Evolutionary conservation across 2,329 filamentous ascomycete genomes (phyloP).

Genomic region (Boeremia exigua): DNA sequence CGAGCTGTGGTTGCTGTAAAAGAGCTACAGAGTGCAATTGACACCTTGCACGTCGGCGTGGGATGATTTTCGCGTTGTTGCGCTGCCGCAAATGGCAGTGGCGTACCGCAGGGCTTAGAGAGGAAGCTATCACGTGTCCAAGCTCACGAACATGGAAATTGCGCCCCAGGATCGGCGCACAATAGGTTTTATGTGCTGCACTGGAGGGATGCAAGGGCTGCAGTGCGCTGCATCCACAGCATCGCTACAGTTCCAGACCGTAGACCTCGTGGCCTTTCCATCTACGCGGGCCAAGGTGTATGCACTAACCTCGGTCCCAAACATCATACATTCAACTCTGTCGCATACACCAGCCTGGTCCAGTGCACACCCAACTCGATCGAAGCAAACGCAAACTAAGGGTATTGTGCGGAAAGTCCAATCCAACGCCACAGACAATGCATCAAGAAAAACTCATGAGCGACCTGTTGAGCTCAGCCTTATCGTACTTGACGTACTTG

Average conservation of each 20-base stretch:
- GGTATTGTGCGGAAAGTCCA: conserved; percentile 42
- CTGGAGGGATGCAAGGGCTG: not conserved
- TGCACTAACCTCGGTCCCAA: conserved; percentile 2
- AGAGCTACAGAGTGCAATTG: conserved; percentile 30
- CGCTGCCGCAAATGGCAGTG: conserved; percentile 28
- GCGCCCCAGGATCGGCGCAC: conserved; percentile 10
- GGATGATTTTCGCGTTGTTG: conserved; percentile 20
- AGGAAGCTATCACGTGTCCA: conserved; percentile 40
- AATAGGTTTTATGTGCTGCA: not conserved
- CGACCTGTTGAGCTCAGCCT: conserved; percentile 73
- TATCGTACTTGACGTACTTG: conserved; percentile 98
- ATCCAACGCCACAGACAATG: conserved; percentile 25
- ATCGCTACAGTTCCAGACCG: not conserved
- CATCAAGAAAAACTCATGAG: conserved; percentile 55
- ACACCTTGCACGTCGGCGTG: conserved; percentile 22
- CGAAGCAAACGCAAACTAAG: conserved; percentile 29
- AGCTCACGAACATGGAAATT: conserved; percentile 15
- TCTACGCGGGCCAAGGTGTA: not conserved
- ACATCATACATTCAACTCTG: conserved; percentile 1
- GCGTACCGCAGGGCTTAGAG: conserved; percentile 23
- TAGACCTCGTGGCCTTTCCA: not conserved
- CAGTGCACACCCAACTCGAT: not conserved
- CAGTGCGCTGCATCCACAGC: not conserved
- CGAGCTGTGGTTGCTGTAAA: conserved; percentile 1
- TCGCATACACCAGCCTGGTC: not conserved